Conservation (phyloP, 2,329 filamentous ascomycete species). For the Arthrobotrys sphaeroides region DNA sequence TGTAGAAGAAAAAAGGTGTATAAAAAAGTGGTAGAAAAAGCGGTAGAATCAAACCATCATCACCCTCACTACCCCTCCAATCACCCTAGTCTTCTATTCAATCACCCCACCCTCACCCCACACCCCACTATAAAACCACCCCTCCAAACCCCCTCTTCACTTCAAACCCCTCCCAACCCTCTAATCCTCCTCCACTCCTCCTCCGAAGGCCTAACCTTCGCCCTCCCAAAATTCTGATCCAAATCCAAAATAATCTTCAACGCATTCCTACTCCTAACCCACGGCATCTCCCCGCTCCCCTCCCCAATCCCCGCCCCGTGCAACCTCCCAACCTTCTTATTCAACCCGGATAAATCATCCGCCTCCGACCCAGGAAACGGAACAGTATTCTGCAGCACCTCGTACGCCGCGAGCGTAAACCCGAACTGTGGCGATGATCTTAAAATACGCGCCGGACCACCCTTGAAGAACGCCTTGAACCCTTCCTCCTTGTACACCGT, state of each 20-base stretch:
- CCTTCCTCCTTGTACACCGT: constrained; percentile 92
- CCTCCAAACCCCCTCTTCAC: not conserved
- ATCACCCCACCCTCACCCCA: constrained; percentile 45
- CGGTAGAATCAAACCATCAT: constrained; percentile 3
- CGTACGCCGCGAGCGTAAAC: constrained; percentile 95
- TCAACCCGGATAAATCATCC: constrained; percentile 2
- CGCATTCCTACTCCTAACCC: constrained; percentile 82
- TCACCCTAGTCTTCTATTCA: too few species aligned
- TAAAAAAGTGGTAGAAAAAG: not conserved
- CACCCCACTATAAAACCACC: constrained; percentile 3
- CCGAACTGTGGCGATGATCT: constrained; percentile 97
- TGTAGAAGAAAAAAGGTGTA: too few species aligned
- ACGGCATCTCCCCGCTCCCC: constrained; percentile 64
- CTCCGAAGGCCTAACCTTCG: constrained; percentile 65
- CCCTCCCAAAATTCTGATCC: constrained; percentile 88
- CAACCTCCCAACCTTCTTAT: constrained; percentile 63
- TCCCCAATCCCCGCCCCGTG: constrained; percentile 62
- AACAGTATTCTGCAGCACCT: constrained; percentile 82
- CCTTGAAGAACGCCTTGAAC: constrained; percentile 97
- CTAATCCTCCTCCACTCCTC: constrained; percentile 61
- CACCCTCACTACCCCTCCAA: not conserved
- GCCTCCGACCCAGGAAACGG: constrained; percentile 74
- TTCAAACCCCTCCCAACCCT: constrained; percentile 24
- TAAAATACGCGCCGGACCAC: constrained; percentile 91
- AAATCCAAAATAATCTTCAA: constrained; percentile 95